Base-by-base conservation (phyloP, 805 yeast genomes). In the Cephaloascus fragrans region DNA sequence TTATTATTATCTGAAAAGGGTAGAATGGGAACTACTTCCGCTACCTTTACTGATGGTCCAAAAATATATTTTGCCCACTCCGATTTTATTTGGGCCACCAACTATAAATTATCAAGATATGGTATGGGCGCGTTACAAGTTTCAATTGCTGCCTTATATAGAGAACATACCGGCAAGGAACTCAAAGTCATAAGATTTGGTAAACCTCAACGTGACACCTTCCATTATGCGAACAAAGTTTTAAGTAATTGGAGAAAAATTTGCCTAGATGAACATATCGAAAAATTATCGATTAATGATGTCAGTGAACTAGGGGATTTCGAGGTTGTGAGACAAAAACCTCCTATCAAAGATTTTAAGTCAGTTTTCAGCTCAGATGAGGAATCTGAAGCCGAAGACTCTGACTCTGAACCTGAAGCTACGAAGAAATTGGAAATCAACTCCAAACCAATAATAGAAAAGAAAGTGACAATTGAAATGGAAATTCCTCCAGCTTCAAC, bases 101-200 rank as follows among this genome's bases (percentile, higher is more conserved):
- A 86, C 59, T 86, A 83, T 55, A 76, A 75, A 49, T 67, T 83
- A 44, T 77, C 87, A 15, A 71, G 96, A 55, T 85, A 87, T 55
- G 96, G 96, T 44, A 88, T 87, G 94, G 96, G 96, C 43, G 96
- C 96, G 3, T 68, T 87, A 46, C 95, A 86, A 58, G 88, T 84
- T 32, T 82, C 94, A 17, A 78, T 86, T 52, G 88, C 89, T 40
- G 93, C 95, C 0, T 67, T 87, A 42, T 87, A 78, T 61, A 74
- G 80, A 55, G 94, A 85, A 51, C 87, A 82, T 52, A 85, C 96
- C 2, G 95, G 95, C 42, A 72, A 70, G 46, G 89, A 83, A 48
- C 68, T 87, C 49, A 76, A 78, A 52, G 89, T 83, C 35, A 83
- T 83, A 38, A 68, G 94, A 53, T 87, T 84, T 52, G 96, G 96